These are phyloP conservation scores for Gigaspora rosea DNA, from an alignment of 192 early-diverging fungal genomes.

Conservation along the genomic window DNA sequence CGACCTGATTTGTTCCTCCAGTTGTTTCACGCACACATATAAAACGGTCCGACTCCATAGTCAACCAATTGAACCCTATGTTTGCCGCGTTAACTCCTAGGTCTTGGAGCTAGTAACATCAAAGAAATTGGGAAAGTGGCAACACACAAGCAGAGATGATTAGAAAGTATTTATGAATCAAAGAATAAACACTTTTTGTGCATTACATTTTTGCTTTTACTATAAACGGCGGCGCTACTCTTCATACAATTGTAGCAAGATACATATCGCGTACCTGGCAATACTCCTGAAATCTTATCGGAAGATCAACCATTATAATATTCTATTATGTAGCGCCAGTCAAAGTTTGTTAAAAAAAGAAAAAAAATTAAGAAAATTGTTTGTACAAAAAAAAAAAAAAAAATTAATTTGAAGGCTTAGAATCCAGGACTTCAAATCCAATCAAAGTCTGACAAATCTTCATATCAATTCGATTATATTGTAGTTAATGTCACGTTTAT, in stretches of 20 bases:
- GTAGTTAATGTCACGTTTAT: no score
- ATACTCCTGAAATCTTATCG: conserved; percentile 11
- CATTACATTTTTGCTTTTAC: background rate
- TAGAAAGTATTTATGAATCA: background rate
- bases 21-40: conserved; percentile 89
- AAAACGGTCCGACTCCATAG: conserved; percentile 97
- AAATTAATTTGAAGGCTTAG: background rate
- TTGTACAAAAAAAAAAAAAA: background rate
- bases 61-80: conserved; percentile 97
- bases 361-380: background rate
- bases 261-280: background rate
- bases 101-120: conserved; percentile 71
- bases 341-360: background rate
- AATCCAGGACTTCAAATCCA: background rate
- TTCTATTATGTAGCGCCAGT: background rate
- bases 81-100: conserved; percentile 88
- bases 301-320: background rate
- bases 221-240: background rate
- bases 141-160: background rate
- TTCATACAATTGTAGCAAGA: no score
- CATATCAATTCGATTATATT: background rate
- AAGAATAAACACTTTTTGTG: background rate
- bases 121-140: background rate
- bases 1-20: conserved; percentile 66
- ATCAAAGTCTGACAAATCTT: background rate